Conservation (phyloP, 2,329 filamentous ascomycete species). For the Clonostachys sp. region DNA sequence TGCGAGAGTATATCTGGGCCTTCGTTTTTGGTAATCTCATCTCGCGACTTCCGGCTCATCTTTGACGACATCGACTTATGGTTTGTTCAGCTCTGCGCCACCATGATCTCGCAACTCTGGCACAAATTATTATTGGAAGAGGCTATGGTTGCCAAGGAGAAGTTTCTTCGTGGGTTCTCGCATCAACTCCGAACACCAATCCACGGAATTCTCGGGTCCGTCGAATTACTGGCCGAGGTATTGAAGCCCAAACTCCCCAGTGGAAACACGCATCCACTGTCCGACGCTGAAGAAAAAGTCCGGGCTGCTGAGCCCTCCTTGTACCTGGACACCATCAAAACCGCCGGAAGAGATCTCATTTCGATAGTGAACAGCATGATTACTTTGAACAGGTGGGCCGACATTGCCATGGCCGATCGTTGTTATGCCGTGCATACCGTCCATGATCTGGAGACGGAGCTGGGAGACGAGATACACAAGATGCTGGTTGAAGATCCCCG, state of each 20-base stretch:
- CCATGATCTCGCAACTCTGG: constrained; percentile 26
- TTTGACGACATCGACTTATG: constrained; percentile 41
- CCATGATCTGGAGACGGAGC: neutral
- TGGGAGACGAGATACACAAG: neutral
- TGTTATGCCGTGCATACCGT: constrained; percentile 15
- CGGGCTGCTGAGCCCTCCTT: constrained; percentile 23
- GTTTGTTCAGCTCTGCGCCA: constrained; percentile 34
- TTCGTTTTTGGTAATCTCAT: constrained; percentile 29
- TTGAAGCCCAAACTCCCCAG: neutral
- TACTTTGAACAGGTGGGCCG: constrained; percentile 31
- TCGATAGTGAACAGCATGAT: constrained; percentile 38
- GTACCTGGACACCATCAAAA: constrained; percentile 26
- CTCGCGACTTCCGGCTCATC: constrained; percentile 32
- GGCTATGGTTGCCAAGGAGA: constrained; percentile 34
- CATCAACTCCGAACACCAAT: constrained; percentile 42
- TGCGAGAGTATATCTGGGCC: constrained; percentile 22
- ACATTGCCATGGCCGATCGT: constrained; percentile 18
- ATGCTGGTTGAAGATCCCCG: neutral
- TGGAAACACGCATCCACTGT: neutral
- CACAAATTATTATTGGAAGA: constrained; percentile 14
- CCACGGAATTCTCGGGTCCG: constrained; percentile 33
- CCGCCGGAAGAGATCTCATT: constrained; percentile 33
- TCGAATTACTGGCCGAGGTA: neutral
- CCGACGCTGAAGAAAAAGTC: constrained; percentile 4
- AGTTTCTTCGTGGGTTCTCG: constrained; percentile 36